Percentiles rank a stretch among this genome's conserved stretches.
These are phyloP conservation scores for Cercospora sp. DNA, from an alignment of 2,329 filamentous ascomycete genomes.

Conservation along the genomic window DNA sequence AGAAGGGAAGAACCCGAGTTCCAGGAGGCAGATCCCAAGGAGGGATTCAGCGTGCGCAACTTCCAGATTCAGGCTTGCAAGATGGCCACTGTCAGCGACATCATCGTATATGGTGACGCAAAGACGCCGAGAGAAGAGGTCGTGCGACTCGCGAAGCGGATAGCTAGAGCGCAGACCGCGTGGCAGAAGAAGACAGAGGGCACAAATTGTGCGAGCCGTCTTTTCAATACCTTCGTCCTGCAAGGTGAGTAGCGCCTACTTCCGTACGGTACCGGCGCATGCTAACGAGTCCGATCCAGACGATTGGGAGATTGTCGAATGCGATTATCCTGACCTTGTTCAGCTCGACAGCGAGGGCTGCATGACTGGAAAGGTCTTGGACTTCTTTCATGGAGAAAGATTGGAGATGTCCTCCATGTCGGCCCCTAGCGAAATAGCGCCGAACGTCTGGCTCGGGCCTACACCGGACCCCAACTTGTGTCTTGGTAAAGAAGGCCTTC, in stretches of 20 bases:
- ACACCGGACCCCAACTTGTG: constrained; percentile 68
- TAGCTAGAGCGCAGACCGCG: constrained; percentile 73
- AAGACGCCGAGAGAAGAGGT: constrained; percentile 62
- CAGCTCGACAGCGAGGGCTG: constrained; percentile 70
- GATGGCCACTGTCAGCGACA: constrained; percentile 81
- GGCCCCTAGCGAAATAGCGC: constrained; percentile 79
- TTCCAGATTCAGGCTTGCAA: constrained; percentile 96
- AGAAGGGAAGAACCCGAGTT: constrained; percentile 59
- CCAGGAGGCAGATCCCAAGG: constrained; percentile 77
- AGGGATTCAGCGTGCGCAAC: constrained; percentile 93
- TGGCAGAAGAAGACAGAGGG: constrained; percentile 69
- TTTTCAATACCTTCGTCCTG: constrained; percentile 83
- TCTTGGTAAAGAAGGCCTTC: constrained; percentile 27
- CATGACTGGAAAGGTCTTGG: constrained; percentile 74
- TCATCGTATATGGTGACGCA: constrained; percentile 85
- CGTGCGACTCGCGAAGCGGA: constrained; percentile 60
- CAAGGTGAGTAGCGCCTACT: constrained; percentile 49
- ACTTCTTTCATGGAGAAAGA: constrained; percentile 87
- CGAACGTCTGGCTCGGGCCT: constrained; percentile 87
- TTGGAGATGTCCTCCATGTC: constrained; percentile 94
- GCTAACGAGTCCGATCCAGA: constrained; percentile 47
- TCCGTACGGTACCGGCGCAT: constrained; percentile 16
- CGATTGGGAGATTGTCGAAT: constrained; percentile 70
- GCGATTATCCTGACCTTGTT: constrained; percentile 67
- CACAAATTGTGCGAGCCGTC: constrained; percentile 43